These are phyloP conservation scores for Magnolia sinica DNA, from an alignment of 164 flowering plant genomes.

Conservation along the genomic window DNA sequence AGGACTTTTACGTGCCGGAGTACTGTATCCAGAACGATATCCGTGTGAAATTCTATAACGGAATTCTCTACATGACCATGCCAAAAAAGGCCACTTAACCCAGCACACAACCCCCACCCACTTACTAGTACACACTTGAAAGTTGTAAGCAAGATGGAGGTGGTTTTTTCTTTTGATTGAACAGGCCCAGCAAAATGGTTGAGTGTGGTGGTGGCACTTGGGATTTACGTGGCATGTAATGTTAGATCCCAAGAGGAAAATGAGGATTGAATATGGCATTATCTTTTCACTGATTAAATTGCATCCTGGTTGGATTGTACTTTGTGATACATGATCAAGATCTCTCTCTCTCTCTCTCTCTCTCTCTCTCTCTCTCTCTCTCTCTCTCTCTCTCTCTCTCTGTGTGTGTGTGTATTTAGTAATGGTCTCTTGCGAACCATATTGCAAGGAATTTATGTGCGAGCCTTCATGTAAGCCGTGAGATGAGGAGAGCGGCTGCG, in stretches of 20 bases:
- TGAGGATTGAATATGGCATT: background rate
- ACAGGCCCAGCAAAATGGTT: background rate
- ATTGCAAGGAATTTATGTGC: too few relatives aligned
- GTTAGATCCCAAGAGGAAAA: background rate
- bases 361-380: too few relatives aligned
- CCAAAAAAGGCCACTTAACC: slow-evolving; percentile 25
- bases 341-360: too few relatives aligned
- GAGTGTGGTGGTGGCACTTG: slow-evolving; percentile 11
- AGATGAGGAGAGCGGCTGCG: too few relatives aligned
- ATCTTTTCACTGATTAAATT: too few relatives aligned
- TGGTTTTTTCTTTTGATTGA: background rate
- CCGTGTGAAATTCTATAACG: slow-evolving; percentile 33
- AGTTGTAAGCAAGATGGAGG: background rate
- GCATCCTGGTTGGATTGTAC: too few relatives aligned
- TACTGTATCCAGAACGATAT: slow-evolving; percentile 22
- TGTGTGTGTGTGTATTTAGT: too few relatives aligned
- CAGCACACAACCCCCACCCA: background rate
- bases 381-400: too few relatives aligned
- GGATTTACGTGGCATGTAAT: background rate
- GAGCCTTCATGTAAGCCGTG: too few relatives aligned
- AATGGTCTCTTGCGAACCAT: too few relatives aligned
- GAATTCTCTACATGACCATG: slow-evolving; percentile 31
- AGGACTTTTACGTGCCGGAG: slow-evolving; percentile 31
- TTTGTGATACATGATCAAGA: too few relatives aligned
- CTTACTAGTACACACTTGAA: background rate